These are phyloP conservation scores for Apiotrichum domesticum DNA, from an alignment of 1,284 basidiomycete species.

Conservation along the genomic window DNA sequence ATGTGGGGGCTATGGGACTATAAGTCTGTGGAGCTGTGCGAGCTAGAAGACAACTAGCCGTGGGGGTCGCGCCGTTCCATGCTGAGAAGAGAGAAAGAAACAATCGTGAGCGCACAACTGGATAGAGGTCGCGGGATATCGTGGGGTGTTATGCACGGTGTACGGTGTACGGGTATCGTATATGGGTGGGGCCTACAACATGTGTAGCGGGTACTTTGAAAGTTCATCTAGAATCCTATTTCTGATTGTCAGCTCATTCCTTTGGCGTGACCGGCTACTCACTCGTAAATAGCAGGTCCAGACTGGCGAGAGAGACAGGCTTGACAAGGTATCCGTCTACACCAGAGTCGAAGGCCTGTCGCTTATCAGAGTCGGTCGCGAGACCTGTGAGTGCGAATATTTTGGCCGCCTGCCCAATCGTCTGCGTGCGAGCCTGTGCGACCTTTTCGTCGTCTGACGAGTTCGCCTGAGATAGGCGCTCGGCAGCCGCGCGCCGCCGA, in stretches of 20 bases:
- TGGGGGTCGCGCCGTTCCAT: no score
- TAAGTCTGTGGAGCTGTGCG: no score
- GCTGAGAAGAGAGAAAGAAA: no score
- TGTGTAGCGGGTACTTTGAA: no score
- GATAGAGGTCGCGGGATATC: no score
- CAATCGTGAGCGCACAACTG: no score
- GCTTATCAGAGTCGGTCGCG: conserved; percentile 86
- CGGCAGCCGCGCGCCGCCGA: conserved; percentile 39
- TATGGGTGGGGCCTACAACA: no score
- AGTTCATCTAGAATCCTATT: conserved; percentile 20
- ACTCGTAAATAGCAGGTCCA: conserved; percentile 74
- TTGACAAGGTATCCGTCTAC: conserved; percentile 93
- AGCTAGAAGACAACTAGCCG: no score
- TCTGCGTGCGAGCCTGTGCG: background rate
- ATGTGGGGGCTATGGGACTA: no score
- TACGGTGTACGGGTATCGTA: no score
- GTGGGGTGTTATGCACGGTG: no score
- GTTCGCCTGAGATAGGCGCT: conserved; percentile 11
- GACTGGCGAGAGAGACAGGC: conserved; percentile 82
- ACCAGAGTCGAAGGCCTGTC: conserved; percentile 81
- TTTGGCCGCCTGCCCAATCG: conserved; percentile 43
- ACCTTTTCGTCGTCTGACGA: conserved; percentile 33
- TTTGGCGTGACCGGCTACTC: conserved; percentile 6
- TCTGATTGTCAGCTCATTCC: conserved; percentile 9
- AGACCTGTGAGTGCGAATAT: conserved; percentile 89